Evolutionary conservation across 805 yeast genomes (phyloP), one percentile per base, ranked within the genome.

Genomic region (Yarrowia deformans): DNA sequence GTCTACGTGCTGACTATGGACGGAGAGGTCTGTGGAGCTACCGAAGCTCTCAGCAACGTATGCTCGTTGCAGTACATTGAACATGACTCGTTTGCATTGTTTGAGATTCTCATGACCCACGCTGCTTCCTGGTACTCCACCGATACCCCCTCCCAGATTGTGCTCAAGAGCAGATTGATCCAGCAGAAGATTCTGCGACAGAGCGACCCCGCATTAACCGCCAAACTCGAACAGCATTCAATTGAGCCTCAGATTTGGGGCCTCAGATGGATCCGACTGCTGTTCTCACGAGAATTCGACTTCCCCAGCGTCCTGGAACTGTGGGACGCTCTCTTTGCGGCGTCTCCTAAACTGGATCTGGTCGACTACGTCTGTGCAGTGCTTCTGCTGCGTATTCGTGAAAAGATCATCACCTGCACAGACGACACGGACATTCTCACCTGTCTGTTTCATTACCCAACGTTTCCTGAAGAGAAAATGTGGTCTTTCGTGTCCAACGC

Each of bases 181-280:
- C 81, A 79, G 50, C 74, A 78, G 12, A 61, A 70, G 39, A 71
- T 76, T 23, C 49, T 79, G 14, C 70, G 74, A 8, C 63, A 67
- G 3, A 72, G 71, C 14, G 81, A 79, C 68, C 77, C 79, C 2
- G 73, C 72, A 34, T 67, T 79, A 29, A 74, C 74, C 39, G 67
- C 69, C 3, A 71, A 72, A 54, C 70, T 78, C 23, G 67, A 67
- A 18, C 66, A 66, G 14, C 69, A 74, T 35, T 73, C 70, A 4
- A 74, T 78, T 16, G 81, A 78, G 70, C 80, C 81, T 1, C 81
- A 78, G 70, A 73, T 78, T 29, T 78, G 81, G 81, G 81, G 78
- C 3, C 73, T 78, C 8, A 72, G 79, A 32, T 79, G 80, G 80
- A 72, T 79, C 39, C 70, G 81, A 14, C 70, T 79, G 48, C 69